Percentiles rank a stretch among this genome's conserved stretches.
Evolutionary conservation across 768 basidiomycete genomes (phyloP).

Genomic region (Lactarius psammicola): DNA sequence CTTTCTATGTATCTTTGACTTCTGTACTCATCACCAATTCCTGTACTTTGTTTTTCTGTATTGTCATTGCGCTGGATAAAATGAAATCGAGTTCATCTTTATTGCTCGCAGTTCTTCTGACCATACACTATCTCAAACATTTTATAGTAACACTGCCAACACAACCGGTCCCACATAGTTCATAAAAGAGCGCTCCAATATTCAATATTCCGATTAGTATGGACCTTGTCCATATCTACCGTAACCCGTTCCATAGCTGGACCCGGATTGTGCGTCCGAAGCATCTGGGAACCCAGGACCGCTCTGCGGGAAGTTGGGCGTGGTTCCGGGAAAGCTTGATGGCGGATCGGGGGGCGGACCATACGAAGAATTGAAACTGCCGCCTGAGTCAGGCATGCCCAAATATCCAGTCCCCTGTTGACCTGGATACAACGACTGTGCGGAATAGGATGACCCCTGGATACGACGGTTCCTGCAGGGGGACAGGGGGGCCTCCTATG

Average conservation of each 20-base stretch:
- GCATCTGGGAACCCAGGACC: slow-evolving; percentile 25
- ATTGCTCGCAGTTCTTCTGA: not conserved
- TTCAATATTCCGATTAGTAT: slow-evolving; percentile 20
- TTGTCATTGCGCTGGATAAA: not conserved
- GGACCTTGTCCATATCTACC: slow-evolving; percentile 16
- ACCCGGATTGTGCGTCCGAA: slow-evolving; percentile 22
- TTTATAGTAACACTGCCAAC: not conserved
- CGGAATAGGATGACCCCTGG: slow-evolving; percentile 14
- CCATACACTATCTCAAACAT: not conserved
- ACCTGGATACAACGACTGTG: slow-evolving; percentile 25
- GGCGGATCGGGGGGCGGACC: slow-evolving; percentile 15
- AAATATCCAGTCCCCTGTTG: slow-evolving; percentile 12
- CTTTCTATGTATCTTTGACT: not conserved
- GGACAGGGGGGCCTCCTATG: not conserved
- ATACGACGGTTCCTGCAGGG: not conserved
- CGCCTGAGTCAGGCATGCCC: not conserved
- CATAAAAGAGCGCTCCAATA: not conserved
- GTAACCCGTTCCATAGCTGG: slow-evolving; percentile 15
- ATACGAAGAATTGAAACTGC: slow-evolving; percentile 22
- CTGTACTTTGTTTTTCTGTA: not conserved
- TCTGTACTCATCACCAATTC: not conserved
- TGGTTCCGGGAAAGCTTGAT: slow-evolving; percentile 7
- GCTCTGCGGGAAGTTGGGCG: slow-evolving; percentile 3
- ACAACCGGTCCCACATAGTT: not conserved
- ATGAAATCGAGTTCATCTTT: not conserved